A percentile compares a stretch with the other conserved stretches of the same genome.
These are phyloP conservation scores for Pseudofabraea citricarpa DNA, from an alignment of 2,329 filamentous ascomycete species.

Conservation along the genomic window DNA sequence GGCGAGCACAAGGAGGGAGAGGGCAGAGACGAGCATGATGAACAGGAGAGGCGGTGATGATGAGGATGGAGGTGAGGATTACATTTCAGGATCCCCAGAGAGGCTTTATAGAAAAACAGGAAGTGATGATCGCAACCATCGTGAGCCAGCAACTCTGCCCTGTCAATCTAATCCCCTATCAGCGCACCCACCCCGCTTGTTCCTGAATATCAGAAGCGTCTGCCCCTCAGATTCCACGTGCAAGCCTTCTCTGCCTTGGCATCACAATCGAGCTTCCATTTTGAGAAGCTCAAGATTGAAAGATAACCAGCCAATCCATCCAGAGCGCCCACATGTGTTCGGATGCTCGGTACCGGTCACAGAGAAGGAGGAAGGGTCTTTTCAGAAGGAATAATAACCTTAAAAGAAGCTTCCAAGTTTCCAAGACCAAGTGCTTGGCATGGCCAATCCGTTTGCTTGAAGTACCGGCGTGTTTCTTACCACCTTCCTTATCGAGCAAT, in stretches of 20 bases:
- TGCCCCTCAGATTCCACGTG: neutral
- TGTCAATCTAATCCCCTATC: neutral
- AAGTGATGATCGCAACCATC: neutral
- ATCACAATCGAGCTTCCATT: neutral
- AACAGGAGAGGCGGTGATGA: neutral
- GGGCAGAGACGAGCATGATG: conserved; percentile 11
- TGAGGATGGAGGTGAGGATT: neutral
- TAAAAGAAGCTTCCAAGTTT: neutral
- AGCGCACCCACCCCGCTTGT: neutral
- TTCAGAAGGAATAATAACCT: neutral
- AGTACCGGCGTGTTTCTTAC: neutral
- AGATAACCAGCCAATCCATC: no score
- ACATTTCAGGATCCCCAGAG: neutral
- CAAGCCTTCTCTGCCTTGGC: neutral
- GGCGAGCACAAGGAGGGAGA: conserved; percentile 11
- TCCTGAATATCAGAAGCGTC: neutral
- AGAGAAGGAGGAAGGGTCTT: neutral
- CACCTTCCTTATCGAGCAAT: conserved; percentile 1
- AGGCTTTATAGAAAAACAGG: neutral
- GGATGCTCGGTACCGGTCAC: neutral
- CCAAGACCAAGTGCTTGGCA: neutral
- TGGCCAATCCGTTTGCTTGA: neutral
- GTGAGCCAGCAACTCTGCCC: neutral
- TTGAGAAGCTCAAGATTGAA: neutral
- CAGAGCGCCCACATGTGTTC: no score